Evolutionary conservation across 2,329 filamentous ascomycete species (phyloP).

Genomic region (Plectosphaerella cucumerina): DNA sequence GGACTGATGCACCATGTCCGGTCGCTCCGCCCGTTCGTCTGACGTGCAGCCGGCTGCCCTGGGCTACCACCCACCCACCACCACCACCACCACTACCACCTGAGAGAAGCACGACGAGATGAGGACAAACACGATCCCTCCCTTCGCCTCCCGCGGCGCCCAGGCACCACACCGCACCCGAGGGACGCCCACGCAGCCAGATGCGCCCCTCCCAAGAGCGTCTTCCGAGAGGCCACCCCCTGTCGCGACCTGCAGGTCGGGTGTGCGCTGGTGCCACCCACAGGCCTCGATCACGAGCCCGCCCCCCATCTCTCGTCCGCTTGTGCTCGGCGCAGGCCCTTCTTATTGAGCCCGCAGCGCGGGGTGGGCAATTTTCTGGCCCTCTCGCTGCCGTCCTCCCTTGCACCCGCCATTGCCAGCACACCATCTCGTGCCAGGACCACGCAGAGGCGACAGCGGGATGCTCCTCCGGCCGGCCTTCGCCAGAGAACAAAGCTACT

Average conservation of each 20-base stretch:
- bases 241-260: neutral
- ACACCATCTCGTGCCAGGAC: constrained; percentile 3
- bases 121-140: no score
- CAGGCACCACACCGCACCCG: no score
- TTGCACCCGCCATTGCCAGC: constrained; percentile 10
- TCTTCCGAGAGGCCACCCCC: neutral
- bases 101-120: no score
- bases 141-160: no score
- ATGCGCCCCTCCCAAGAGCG: no score
- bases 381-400: constrained; percentile 8
- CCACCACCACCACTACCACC: no score
- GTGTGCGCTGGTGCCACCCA: neutral
- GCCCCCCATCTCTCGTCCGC: neutral
- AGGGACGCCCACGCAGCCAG: no score
- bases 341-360: neutral
- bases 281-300: neutral
- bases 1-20: neutral
- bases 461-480: neutral
- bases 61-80: no score
- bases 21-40: neutral
- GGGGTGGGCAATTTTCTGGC: neutral
- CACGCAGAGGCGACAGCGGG: neutral
- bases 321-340: neutral
- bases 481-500: no score
- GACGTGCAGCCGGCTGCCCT: neutral